These are phyloP conservation scores for Beauveria pseudobassiana DNA, from an alignment of 2,329 filamentous ascomycete genomes.

Conservation along the genomic window DNA sequence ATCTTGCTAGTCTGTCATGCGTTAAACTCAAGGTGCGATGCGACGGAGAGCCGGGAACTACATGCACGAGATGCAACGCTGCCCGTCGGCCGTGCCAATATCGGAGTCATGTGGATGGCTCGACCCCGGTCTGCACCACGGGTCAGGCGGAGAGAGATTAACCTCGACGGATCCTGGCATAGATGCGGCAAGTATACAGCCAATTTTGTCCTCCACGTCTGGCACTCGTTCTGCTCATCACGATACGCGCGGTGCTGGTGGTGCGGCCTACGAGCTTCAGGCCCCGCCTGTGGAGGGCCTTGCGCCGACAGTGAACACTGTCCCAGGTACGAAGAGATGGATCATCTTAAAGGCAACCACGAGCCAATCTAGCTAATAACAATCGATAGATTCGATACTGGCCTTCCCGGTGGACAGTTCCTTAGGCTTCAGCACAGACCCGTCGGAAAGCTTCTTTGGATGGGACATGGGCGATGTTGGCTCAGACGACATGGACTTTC, in stretches of 20 bases:
- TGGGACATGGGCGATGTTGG: constrained; percentile 1
- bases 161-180: not conserved
- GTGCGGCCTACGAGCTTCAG: not conserved
- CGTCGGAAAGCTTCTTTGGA: constrained; percentile 8
- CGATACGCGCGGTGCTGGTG: not conserved
- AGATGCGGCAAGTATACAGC: not conserved
- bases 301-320: not conserved
- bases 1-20: not conserved
- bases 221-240: not conserved
- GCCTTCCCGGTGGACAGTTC: not conserved
- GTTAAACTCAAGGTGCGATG: constrained; percentile 7
- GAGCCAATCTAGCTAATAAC: not conserved
- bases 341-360: not conserved
- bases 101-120: not conserved
- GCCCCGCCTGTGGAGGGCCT: not conserved
- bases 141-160: not conserved
- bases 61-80: not conserved
- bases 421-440: not conserved
- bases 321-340: not conserved
- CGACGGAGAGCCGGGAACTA: constrained; percentile 2
- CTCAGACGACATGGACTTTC: constrained; percentile 1
- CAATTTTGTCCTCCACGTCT: not conserved
- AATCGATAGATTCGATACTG: not conserved
- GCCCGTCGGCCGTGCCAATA: not conserved
- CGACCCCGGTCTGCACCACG: not conserved